phyloP scores from a whole-genome alignment of 2,329 filamentous ascomycete species.

The Penicillium sp. region DNA sequence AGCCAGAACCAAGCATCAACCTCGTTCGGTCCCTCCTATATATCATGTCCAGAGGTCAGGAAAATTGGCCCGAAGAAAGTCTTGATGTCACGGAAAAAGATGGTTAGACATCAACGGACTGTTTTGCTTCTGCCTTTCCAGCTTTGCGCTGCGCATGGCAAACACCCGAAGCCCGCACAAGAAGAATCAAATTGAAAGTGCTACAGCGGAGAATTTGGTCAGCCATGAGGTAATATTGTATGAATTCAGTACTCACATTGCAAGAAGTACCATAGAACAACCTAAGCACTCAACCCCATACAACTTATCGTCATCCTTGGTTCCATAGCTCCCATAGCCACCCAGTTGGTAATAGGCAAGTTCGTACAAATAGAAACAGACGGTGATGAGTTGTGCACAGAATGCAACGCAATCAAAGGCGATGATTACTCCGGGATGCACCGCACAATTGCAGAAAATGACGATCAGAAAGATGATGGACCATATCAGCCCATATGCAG shows the following conservation, averaged over 20 bases:
- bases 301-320: background rate
- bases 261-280: slow-evolving; percentile 15
- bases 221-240: background rate
- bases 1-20: background rate
- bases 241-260: slow-evolving; percentile 5
- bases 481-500: slow-evolving; percentile 16
- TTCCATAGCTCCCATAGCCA: slow-evolving; percentile 9
- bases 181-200: slow-evolving; percentile 12
- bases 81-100: background rate
- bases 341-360: slow-evolving; percentile 7
- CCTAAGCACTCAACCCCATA: slow-evolving; percentile 17
- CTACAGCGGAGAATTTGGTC: background rate
- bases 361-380: slow-evolving; percentile 12
- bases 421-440: slow-evolving; percentile 14
- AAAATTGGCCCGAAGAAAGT: too few species aligned
- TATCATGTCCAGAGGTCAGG: background rate
- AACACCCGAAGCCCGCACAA: slow-evolving; percentile 9
- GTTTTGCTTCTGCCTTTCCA: background rate
- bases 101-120: slow-evolving; percentile 1
- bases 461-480: slow-evolving; percentile 19
- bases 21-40: background rate
- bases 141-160: slow-evolving; percentile 15
- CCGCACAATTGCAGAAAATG: slow-evolving; percentile 17
- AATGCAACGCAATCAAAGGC: slow-evolving; percentile 16
- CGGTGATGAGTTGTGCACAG: slow-evolving; percentile 11